Conservation (phyloP, 148 eudicot species). For the Mesembryanthemum crystallinum region DNA sequence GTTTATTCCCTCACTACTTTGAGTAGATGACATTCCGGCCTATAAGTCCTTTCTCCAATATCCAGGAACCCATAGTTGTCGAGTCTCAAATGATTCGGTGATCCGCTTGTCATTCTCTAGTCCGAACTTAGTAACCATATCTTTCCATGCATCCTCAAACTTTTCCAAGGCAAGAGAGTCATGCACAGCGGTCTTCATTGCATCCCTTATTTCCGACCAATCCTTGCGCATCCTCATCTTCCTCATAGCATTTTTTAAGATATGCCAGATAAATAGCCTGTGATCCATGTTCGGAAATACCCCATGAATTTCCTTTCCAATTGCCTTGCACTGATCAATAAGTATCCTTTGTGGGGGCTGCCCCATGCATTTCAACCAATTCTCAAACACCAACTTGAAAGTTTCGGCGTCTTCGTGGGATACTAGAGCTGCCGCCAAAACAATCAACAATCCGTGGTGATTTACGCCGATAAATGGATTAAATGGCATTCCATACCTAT, state of each 20-base stretch:
- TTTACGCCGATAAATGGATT: not conserved
- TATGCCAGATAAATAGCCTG: not conserved
- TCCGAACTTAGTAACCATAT: no score
- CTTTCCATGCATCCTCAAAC: not conserved
- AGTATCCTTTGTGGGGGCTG: not conserved
- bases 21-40: no score
- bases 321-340: not conserved
- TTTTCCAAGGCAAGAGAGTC: not conserved
- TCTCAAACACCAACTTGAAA: not conserved
- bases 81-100: not conserved
- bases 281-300: not conserved
- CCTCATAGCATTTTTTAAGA: not conserved
- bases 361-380: not conserved
- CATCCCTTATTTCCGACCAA: not conserved
- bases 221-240: not conserved
- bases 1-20: not conserved
- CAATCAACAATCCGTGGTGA: not conserved
- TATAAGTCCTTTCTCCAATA: not conserved
- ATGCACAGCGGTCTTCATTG: not conserved
- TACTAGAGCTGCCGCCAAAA: not conserved
- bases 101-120: not conserved
- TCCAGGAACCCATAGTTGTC: not conserved
- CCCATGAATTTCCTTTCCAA: not conserved
- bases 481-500: conserved; percentile 2
- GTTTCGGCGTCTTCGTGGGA: not conserved